phyloP scores from a whole-genome alignment of 2,329 filamentous ascomycete genomes.

The Cephalotrichum gorgonifer region DNA sequence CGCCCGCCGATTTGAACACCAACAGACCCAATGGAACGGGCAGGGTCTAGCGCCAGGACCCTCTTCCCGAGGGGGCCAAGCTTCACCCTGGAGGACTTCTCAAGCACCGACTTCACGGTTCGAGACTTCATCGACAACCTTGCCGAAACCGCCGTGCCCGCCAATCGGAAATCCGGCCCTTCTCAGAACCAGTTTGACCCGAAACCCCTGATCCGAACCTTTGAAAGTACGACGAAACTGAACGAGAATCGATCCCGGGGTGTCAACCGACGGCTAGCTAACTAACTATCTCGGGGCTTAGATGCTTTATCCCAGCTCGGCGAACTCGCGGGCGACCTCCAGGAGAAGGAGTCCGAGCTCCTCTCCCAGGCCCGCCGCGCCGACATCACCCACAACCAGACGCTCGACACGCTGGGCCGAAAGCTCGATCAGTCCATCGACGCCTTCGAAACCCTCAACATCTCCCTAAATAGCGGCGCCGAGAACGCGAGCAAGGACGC shows the following conservation, averaged over 20 bases:
- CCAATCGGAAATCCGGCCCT: slow-evolving; percentile 66
- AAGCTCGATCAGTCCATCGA: slow-evolving; percentile 89
- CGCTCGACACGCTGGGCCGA: slow-evolving; percentile 73
- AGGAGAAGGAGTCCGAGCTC: slow-evolving; percentile 83
- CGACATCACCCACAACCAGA: slow-evolving; percentile 85
- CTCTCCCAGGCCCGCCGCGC: slow-evolving; percentile 82
- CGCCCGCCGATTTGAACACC: slow-evolving; percentile 6
- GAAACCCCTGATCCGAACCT: slow-evolving; percentile 91
- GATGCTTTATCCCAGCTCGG: slow-evolving; percentile 59
- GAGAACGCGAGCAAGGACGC: slow-evolving; percentile 5
- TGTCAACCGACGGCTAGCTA: background rate
- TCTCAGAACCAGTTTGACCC: slow-evolving; percentile 68
- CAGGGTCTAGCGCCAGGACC: slow-evolving; percentile 43
- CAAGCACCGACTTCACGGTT: slow-evolving; percentile 88
- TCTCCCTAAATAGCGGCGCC: slow-evolving; percentile 56
- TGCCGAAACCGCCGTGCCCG: slow-evolving; percentile 73
- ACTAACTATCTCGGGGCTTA: slow-evolving; percentile 18
- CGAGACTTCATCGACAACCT: slow-evolving; percentile 94
- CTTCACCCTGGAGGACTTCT: slow-evolving; percentile 83
- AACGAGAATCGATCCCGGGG: too few species aligned
- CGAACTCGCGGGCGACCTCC: slow-evolving; percentile 69
- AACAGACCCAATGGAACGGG: slow-evolving; percentile 27
- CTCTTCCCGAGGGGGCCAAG: slow-evolving; percentile 70
- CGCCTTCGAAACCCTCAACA: slow-evolving; percentile 83
- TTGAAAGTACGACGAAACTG: slow-evolving; percentile 55